Evolutionary conservation across 2,329 filamentous ascomycete species (phyloP).

Genomic region (Fusarium austroafricanum): DNA sequence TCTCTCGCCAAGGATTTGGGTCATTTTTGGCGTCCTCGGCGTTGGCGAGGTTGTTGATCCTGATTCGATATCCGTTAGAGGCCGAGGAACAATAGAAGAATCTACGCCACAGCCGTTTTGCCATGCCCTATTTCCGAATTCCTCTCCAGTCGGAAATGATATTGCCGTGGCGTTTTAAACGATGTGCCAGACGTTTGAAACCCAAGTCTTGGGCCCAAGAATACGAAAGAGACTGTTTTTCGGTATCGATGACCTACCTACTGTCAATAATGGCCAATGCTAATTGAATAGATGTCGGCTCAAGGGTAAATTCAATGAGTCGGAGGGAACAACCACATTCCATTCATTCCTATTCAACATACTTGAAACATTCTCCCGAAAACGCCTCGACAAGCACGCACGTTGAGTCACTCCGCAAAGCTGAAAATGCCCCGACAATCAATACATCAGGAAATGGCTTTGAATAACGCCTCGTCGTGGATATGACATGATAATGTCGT

Average conservation of each 20-base stretch:
- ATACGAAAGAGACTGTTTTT: slow-evolving; percentile 1
- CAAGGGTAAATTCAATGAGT: neutral
- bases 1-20: slow-evolving; percentile 7
- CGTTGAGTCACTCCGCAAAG: neutral
- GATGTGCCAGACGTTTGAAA: neutral
- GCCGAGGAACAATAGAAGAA: slow-evolving; percentile 18
- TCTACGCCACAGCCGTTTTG: slow-evolving; percentile 25
- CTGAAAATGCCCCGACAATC: neutral
- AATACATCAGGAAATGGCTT: neutral
- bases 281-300: neutral
- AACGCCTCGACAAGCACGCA: slow-evolving; percentile 4
- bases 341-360: slow-evolving; percentile 13
- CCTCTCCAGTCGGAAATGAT: neutral
- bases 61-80: neutral
- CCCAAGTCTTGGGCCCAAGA: neutral
- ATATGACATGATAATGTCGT: slow-evolving; percentile 3
- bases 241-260: neutral
- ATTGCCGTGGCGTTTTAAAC: slow-evolving; percentile 1
- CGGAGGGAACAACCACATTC: slow-evolving; percentile 9
- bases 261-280: slow-evolving; percentile 1
- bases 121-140: slow-evolving; percentile 22
- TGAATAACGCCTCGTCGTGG: slow-evolving; percentile 11
- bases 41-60: neutral
- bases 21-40: neutral
- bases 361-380: neutral